Conservation (phyloP, 441 rosid genomes). For the Lagerstroemia fauriei region DNA sequence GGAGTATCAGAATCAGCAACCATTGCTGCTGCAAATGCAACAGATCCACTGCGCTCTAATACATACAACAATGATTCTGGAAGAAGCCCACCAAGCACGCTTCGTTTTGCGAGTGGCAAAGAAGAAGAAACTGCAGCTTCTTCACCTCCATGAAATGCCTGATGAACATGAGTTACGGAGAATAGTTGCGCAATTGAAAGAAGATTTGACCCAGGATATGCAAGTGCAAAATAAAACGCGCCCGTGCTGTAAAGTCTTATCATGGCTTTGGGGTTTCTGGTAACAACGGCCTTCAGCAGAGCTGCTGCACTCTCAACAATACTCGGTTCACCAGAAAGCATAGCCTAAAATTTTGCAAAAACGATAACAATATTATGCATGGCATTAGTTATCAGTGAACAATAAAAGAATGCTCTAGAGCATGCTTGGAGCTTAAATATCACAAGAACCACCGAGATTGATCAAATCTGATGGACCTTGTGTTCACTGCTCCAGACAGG, state of each 20-base stretch:
- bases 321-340: slow-evolving; percentile 96
- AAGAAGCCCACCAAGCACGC: slow-evolving; percentile 98
- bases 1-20: slow-evolving; percentile 99
- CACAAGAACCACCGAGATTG: not conserved
- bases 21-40: slow-evolving; percentile 99
- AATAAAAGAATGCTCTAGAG: not conserved
- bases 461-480: not conserved
- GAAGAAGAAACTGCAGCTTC: slow-evolving; percentile 99
- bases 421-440: not conserved
- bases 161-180: slow-evolving; percentile 92
- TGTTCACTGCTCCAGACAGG: not conserved
- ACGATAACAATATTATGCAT: not conserved
- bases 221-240: slow-evolving; percentile 92
- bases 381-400: not conserved
- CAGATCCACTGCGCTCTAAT: slow-evolving; percentile 95
- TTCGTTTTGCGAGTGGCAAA: slow-evolving; percentile 92
- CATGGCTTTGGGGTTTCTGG: slow-evolving; percentile 99
- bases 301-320: slow-evolving; percentile 96
- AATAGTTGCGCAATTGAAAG: slow-evolving; percentile 89
- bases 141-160: slow-evolving; percentile 99
- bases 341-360: slow-evolving; percentile 48
- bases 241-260: slow-evolving; percentile 95
- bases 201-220: slow-evolving; percentile 98
- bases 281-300: slow-evolving; percentile 88
- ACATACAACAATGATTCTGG: slow-evolving; percentile 97